Percentiles rank a stretch among this genome's conserved stretches.
Conservation (phyloP, 2,329 filamentous ascomycete species). For the Didymella arachidicola region DNA sequence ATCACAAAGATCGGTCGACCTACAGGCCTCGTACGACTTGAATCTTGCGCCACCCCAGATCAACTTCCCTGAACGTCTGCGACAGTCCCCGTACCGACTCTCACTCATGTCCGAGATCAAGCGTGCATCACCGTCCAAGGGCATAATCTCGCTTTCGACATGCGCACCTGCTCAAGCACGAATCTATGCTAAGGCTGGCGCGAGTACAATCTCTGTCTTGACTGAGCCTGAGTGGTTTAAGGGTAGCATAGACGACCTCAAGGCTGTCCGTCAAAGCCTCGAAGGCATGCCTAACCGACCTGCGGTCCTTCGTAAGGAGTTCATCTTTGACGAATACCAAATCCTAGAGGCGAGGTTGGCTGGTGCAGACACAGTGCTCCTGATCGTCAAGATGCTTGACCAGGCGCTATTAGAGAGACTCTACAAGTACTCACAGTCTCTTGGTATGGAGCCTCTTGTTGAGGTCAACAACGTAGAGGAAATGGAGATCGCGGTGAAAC, state of each 20-base stretch:
- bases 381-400: conserved; percentile 98
- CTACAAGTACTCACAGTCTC: conserved; percentile 85
- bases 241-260: conserved; percentile 92
- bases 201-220: conserved; percentile 97
- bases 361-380: conserved; percentile 89
- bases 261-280: conserved; percentile 85
- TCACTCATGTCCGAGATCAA: conserved; percentile 98
- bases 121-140: conserved; percentile 94
- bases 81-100: conserved; percentile 84
- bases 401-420: conserved; percentile 74
- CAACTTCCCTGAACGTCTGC: conserved; percentile 78
- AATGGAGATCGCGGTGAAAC: conserved; percentile 84
- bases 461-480: conserved; percentile 96
- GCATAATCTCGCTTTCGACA: conserved; percentile 85
- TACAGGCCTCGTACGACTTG: conserved; percentile 86
- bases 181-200: conserved; percentile 90
- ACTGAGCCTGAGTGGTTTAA: conserved; percentile 99
- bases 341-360: conserved; percentile 93
- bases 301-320: conserved; percentile 92
- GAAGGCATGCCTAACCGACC: conserved; percentile 91
- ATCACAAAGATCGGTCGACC: conserved; percentile 80
- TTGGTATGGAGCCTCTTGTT: conserved; percentile 97
- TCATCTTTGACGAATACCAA: conserved; percentile 98
- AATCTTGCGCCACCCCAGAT: conserved; percentile 85
- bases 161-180: conserved; percentile 89